Conservation (phyloP, 805 yeast species). For the Wickerhamiella musiphila region DNA sequence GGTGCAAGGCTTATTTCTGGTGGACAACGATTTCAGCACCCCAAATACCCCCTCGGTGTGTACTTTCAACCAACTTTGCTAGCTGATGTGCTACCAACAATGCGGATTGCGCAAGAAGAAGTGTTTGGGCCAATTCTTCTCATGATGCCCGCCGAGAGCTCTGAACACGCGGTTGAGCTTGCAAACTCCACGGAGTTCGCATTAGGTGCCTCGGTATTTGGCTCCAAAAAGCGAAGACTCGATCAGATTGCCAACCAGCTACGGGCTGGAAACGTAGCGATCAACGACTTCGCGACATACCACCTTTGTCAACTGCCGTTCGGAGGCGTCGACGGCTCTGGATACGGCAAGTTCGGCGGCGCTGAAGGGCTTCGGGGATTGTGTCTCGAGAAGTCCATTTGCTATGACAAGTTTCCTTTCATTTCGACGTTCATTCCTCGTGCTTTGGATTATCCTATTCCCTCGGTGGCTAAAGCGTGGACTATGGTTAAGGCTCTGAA, state of each 20-base stretch:
- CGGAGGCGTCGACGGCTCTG: conserved; percentile 87
- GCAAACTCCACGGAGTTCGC: conserved; percentile 83
- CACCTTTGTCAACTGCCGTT: conserved; percentile 93
- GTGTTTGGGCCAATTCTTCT: conserved; percentile 88
- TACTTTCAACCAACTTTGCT: conserved; percentile 82
- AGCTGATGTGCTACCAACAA: conserved; percentile 57
- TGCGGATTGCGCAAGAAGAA: conserved; percentile 75
- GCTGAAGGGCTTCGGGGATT: conserved; percentile 89
- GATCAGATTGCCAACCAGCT: conserved; percentile 45
- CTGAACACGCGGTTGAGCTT: conserved; percentile 51
- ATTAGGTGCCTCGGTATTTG: conserved; percentile 82
- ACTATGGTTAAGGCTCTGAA: conserved; percentile 66
- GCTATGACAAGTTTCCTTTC: conserved; percentile 66
- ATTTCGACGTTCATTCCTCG: conserved; percentile 68
- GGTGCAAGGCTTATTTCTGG: conserved; percentile 78
- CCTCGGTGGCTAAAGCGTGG: conserved; percentile 74
- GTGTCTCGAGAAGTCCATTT: conserved; percentile 72
- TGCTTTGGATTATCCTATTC: conserved; percentile 82
- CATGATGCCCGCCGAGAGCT: conserved; percentile 50
- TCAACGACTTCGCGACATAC: conserved; percentile 93
- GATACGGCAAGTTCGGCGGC: conserved; percentile 96
- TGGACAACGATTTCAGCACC: conserved; percentile 67
- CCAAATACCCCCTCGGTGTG: conserved; percentile 89
- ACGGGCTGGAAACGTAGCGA: conserved; percentile 82
- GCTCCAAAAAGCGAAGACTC: conserved; percentile 39